Evolutionary conservation across 345 rosid species (phyloP).

Genomic region (Sonneratia caseolaris): DNA sequence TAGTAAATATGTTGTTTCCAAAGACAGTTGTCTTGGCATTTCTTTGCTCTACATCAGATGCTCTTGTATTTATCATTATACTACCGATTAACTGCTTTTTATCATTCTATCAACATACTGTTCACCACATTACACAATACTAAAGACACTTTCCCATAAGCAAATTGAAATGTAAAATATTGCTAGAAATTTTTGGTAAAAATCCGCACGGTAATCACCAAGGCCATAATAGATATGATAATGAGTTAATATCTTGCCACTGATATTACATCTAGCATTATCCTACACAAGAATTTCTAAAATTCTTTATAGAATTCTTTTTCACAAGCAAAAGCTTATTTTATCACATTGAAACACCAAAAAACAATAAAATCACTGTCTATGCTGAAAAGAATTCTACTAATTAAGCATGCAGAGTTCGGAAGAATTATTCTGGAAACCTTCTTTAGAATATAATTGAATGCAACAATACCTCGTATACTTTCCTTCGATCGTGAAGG

Average conservation of each 20-base stretch:
- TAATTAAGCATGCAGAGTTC: not conserved
- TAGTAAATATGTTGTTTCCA: not conserved
- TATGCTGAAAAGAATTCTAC: not conserved
- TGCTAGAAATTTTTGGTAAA: not conserved
- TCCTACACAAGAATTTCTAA: not conserved
- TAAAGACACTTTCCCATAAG: not conserved
- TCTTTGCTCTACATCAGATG: not conserved
- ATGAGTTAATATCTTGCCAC: not conserved
- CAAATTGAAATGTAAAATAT: not conserved
- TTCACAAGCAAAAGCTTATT: not conserved
- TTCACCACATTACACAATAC: not conserved
- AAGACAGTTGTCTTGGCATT: not conserved
- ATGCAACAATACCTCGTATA: slow-evolving; percentile 71
- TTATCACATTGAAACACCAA: not conserved
- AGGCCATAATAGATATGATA: not conserved
- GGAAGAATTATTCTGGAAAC: not conserved
- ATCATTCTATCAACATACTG: not conserved
- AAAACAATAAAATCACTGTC: not conserved
- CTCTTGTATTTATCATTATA: not conserved
- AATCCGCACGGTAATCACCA: not conserved
- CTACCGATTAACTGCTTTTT: not conserved
- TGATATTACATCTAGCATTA: not conserved
- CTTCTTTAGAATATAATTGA: not conserved
- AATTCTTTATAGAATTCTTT: not conserved
- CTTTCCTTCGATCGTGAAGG: slow-evolving; percentile 96